Base-by-base conservation (phyloP, 1,284 basidiomycete species). In the Stygiomarasmius scandens region DNA sequence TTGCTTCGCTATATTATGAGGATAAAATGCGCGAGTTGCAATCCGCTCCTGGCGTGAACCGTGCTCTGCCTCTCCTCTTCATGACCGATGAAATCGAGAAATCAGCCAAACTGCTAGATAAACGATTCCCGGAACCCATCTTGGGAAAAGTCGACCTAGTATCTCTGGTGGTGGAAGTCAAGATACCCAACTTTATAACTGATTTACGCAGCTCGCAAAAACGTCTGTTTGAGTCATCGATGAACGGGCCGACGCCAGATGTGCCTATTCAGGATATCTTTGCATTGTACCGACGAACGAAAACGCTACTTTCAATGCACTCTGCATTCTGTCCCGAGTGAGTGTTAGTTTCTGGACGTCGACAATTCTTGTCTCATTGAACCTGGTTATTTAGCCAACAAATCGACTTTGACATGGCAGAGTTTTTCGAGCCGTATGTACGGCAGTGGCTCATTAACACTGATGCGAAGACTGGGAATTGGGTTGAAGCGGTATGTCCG, bases 11-110 rank as follows among this genome's bases (percentile, higher is more conserved):
- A 36, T 84, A 80, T 70, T 94, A 92, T 66, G 84, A 87, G 20
- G 75, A 79, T 58, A 90, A 91, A 75, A 85, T 84, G 73, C 72
- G 84, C 49, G 85, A 90, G 65, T 75, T 92, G 60, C 82, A 87
- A 64, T 76, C 81, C 4, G 76, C 85, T 47, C 84, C 86, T 12
- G 87, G 90, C 2, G 86, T 90, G 19, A 94, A 93, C 67, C 79
- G 87, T 52, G 89, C 94, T 0, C 75, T 93, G 38, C 92, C 92
- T 1, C 75, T 95, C 27, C 75, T 96, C 49, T 75, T 90, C 25
- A 85, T 97, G 82, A 92, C 92, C 5, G 87, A 90, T 51, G 96
- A 96, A 78, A 78, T 98, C 10, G 94, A 97, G 75, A 96, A 93
- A 69, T 77, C 80, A 29, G 87, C 92, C 11, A 95, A 96, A 71